Evolutionary conservation across 495 filamentous ascomycete genomes (phyloP).

Genomic region (Aspergillus biplanus): DNA sequence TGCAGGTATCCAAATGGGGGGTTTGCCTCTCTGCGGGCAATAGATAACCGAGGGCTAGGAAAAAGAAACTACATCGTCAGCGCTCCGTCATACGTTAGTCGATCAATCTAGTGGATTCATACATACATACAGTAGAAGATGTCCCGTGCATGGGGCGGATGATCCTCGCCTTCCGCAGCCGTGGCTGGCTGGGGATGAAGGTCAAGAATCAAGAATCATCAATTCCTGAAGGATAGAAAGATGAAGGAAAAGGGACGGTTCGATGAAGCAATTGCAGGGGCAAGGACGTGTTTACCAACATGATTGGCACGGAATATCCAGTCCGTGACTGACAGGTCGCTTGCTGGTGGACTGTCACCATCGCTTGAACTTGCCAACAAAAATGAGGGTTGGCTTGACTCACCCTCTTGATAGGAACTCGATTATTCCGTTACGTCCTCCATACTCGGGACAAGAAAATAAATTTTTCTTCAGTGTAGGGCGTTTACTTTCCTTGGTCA

Average conservation of each 20-base stretch:
- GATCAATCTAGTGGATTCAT: slow-evolving; percentile 15
- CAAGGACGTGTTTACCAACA: not conserved
- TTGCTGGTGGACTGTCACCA: not conserved
- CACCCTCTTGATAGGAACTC: not conserved
- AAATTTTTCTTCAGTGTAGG: not conserved
- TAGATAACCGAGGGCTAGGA: slow-evolving; percentile 3
- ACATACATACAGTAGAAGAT: slow-evolving; percentile 11
- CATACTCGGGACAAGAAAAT: not conserved
- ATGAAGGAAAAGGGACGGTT: not conserved
- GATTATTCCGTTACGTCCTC: slow-evolving; percentile 14
- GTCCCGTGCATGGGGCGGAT: slow-evolving; percentile 16
- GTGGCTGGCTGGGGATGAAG: slow-evolving; percentile 19
- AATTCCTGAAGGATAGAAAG: not conserved
- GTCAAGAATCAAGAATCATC: not conserved
- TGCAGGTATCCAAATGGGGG: slow-evolving; percentile 13
- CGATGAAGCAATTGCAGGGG: not conserved
- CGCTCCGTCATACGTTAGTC: slow-evolving; percentile 8
- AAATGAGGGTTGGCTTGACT: not conserved
- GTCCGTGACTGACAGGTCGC: not conserved
- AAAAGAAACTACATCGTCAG: slow-evolving; percentile 7
- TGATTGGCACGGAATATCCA: not conserved
- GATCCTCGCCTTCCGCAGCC: slow-evolving; percentile 16
- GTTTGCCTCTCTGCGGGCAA: slow-evolving; percentile 3
- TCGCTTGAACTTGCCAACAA: not conserved
- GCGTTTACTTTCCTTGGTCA: not conserved